These are phyloP conservation scores for Fusarium cicatricum DNA, from an alignment of 2,329 filamentous ascomycete genomes.

Conservation along the genomic window DNA sequence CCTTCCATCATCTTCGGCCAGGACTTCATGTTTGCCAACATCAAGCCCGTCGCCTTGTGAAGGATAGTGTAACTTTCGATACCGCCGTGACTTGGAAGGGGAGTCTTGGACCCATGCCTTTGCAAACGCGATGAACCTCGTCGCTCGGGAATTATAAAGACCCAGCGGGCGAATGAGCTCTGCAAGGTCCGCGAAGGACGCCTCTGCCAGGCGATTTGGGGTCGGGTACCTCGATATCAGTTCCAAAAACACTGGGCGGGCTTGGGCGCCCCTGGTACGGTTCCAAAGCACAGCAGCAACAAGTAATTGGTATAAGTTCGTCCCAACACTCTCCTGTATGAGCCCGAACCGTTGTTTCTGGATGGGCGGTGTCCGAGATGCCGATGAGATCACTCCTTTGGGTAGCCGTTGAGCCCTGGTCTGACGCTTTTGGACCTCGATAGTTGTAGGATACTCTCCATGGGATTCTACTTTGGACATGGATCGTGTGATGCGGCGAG, in stretches of 20 bases:
- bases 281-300: slow-evolving; percentile 32
- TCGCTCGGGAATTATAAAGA: slow-evolving; percentile 24
- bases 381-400: background rate
- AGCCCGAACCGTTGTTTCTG: slow-evolving; percentile 9
- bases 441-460: background rate
- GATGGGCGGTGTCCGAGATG: slow-evolving; percentile 8
- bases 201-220: background rate
- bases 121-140: slow-evolving; percentile 23
- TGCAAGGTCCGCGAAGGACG: slow-evolving; percentile 4
- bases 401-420: background rate
- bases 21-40: slow-evolving; percentile 16
- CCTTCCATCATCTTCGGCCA: slow-evolving; percentile 14
- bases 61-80: slow-evolving; percentile 27
- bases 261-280: slow-evolving; percentile 17
- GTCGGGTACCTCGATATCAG: slow-evolving; percentile 6
- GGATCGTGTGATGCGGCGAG: slow-evolving; percentile 10
- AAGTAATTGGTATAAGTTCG: slow-evolving; percentile 12
- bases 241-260: slow-evolving; percentile 2
- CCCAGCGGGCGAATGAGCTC: slow-evolving; percentile 22
- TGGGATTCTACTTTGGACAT: background rate
- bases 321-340: slow-evolving; percentile 21
- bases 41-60: background rate
- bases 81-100: slow-evolving; percentile 2
- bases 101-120: slow-evolving; percentile 15
- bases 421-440: background rate